Conservation (phyloP, 306 rosid genomes). For the Carpinus viminea region DNA sequence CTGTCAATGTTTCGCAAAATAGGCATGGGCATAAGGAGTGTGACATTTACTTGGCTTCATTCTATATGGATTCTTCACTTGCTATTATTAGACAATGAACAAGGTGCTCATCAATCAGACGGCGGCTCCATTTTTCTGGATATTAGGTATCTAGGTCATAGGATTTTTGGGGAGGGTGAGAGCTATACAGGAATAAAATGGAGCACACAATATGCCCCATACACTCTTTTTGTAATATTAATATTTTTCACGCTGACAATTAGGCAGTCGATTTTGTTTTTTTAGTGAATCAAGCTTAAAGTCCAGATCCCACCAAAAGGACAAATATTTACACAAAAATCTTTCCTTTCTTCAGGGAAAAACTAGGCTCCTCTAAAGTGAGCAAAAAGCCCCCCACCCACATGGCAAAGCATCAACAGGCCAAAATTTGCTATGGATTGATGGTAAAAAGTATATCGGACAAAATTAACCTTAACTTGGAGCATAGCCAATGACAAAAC, state of each 20-base stretch:
- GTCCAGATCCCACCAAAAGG: background rate
- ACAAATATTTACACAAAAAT: background rate
- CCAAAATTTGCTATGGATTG: background rate
- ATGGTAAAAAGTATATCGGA: background rate
- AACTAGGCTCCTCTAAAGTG: background rate
- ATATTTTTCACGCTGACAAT: background rate
- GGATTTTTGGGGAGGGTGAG: background rate
- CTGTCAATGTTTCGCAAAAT: background rate
- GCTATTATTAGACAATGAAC: background rate
- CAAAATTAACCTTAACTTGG: background rate
- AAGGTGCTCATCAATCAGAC: background rate
- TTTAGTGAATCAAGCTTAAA: background rate
- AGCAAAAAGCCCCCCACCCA: background rate
- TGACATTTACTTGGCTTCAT: background rate
- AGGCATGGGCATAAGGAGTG: background rate
- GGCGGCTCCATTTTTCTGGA: background rate
- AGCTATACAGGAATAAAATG: background rate
- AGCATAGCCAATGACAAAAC: background rate
- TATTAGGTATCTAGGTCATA: background rate
- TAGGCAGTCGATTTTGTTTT: background rate
- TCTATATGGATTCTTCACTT: slow-evolving; percentile 3
- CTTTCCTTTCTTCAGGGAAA: background rate
- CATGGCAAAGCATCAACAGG: background rate
- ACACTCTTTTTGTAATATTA: background rate
- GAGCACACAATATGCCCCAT: slow-evolving; percentile 3